phyloP scores from a whole-genome alignment of 305 asterid species.

The Fraxinus baroniana region DNA sequence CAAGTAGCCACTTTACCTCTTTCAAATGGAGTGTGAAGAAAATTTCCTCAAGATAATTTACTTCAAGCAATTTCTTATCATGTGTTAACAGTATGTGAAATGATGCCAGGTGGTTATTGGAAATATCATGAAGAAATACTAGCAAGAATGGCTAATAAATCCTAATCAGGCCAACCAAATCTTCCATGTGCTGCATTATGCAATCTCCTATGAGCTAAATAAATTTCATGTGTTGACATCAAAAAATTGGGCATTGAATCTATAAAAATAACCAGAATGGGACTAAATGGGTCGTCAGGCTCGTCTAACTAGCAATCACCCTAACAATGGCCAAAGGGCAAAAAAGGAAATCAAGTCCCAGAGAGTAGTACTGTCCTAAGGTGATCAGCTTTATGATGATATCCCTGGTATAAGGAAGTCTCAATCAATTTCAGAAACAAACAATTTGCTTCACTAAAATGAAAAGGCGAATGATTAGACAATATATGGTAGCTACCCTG shows the following conservation, averaged over 20 bases:
- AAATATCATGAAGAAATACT: neutral
- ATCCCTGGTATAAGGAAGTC: neutral
- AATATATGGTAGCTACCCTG: constrained; percentile 57
- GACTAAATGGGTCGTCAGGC: neutral
- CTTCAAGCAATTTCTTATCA: neutral
- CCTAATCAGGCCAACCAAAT: neutral
- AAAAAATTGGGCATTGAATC: neutral
- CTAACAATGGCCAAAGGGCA: neutral
- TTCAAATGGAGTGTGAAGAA: neutral
- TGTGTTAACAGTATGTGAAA: neutral
- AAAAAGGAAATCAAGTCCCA: neutral
- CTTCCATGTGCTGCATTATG: neutral
- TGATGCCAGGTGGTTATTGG: neutral
- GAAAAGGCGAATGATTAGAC: constrained; percentile 6
- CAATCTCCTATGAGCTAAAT: neutral
- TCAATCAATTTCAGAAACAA: neutral
- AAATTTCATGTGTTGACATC: neutral
- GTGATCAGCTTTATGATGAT: neutral
- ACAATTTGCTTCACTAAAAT: neutral
- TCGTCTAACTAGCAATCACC: neutral
- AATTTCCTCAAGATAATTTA: neutral
- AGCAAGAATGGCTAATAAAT: neutral
- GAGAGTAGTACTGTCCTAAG: neutral
- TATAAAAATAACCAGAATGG: neutral
- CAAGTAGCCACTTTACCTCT: neutral